Conservation (phyloP, 495 filamentous ascomycete genomes). For the Neurospora africana region DNA sequence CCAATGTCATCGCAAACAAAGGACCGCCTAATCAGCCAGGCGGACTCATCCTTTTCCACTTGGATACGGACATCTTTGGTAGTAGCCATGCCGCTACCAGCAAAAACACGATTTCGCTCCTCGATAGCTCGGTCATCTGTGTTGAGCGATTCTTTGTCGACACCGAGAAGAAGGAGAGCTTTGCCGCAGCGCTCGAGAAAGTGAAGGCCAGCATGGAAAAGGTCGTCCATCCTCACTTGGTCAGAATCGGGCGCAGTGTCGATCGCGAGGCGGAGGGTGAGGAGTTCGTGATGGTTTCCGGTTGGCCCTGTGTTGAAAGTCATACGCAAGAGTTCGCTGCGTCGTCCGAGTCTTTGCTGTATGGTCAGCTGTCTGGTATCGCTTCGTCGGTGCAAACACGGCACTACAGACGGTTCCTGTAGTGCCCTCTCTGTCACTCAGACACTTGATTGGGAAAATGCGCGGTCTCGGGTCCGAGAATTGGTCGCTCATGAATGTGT, state of each 20-base stretch:
- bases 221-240: slow-evolving; percentile 26
- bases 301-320: slow-evolving; percentile 39
- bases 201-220: slow-evolving; percentile 30
- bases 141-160: slow-evolving; percentile 36
- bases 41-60: slow-evolving; percentile 27
- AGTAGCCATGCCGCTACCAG: slow-evolving; percentile 2
- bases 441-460: neutral
- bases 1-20: slow-evolving; percentile 14
- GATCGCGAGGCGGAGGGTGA: slow-evolving; percentile 33
- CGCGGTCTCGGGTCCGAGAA: neutral
- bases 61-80: slow-evolving; percentile 31
- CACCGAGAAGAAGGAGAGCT: slow-evolving; percentile 26
- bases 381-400: slow-evolving; percentile 32
- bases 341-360: slow-evolving; percentile 28
- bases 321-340: slow-evolving; percentile 30
- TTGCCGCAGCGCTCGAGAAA: slow-evolving; percentile 30
- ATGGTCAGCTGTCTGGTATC: slow-evolving; percentile 19
- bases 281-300: slow-evolving; percentile 43
- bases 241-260: slow-evolving; percentile 37
- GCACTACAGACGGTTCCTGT: slow-evolving; percentile 30
- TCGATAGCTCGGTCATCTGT: slow-evolving; percentile 33
- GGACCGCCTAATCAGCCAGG: slow-evolving; percentile 18
- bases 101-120: slow-evolving; percentile 13
- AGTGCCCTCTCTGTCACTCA: slow-evolving; percentile 1
- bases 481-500: neutral